Evolutionary conservation across 371 early-diverging fungal genomes (phyloP).

Genomic region (Mortierella sp.): DNA sequence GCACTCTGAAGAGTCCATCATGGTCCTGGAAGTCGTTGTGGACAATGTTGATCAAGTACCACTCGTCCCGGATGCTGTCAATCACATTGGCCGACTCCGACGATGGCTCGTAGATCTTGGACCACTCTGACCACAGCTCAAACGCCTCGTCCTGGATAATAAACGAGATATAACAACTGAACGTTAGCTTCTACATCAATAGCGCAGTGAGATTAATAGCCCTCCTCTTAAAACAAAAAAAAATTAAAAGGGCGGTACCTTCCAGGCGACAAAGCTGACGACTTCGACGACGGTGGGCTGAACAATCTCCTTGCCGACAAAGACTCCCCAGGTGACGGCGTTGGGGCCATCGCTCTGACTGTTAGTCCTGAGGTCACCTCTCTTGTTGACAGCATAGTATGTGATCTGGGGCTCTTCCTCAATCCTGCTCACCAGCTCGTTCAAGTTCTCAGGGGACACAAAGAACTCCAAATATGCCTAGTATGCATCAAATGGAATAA

Average conservation of each 20-base stretch:
- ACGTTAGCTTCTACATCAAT: not conserved
- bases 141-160: slow-evolving; percentile 91
- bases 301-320: slow-evolving; percentile 97
- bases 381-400: slow-evolving; percentile 92
- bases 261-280: slow-evolving; percentile 96
- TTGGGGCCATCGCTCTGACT: slow-evolving; percentile 88
- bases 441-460: slow-evolving; percentile 79
- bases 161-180: not conserved
- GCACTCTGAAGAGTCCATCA: slow-evolving; percentile 80
- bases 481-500: not conserved
- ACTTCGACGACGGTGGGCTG: slow-evolving; percentile 98
- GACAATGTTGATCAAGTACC: slow-evolving; percentile 96
- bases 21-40: slow-evolving; percentile 92
- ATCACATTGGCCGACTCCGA: slow-evolving; percentile 76
- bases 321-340: slow-evolving; percentile 99
- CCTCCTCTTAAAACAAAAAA: not conserved
- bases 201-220: not conserved
- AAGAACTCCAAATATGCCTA: slow-evolving; percentile 97
- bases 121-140: slow-evolving; percentile 95
- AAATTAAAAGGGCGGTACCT: slow-evolving; percentile 60
- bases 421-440: slow-evolving; percentile 77
- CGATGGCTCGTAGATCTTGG: slow-evolving; percentile 76
- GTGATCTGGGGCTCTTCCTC: slow-evolving; percentile 80
- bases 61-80: slow-evolving; percentile 77
- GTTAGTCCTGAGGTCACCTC: slow-evolving; percentile 91